Evolutionary conservation across 2,329 filamentous ascomycete genomes (phyloP).

Genomic region (Paecilomyces fulvus): DNA sequence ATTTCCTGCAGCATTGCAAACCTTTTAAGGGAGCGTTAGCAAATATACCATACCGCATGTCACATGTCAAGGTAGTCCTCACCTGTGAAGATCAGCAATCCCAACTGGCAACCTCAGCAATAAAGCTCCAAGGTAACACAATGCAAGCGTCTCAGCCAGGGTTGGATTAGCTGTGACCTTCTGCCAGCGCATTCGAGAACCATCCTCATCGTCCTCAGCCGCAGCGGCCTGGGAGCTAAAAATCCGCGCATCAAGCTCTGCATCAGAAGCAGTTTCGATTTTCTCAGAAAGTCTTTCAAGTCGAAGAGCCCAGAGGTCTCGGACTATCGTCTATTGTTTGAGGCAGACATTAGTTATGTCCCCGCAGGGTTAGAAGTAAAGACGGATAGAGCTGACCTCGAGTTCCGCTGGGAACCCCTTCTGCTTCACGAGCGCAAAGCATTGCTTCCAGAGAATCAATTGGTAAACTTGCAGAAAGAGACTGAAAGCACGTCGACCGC

Average conservation of each 20-base stretch:
- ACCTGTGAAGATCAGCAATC: constrained; percentile 58
- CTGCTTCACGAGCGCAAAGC: constrained; percentile 60
- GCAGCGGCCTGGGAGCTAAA: constrained; percentile 53
- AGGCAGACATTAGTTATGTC: constrained; percentile 7
- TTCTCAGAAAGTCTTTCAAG: constrained; percentile 48
- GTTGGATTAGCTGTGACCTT: constrained; percentile 46
- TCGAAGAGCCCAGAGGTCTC: constrained; percentile 77
- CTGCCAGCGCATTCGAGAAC: constrained; percentile 24
- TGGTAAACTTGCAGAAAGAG: constrained; percentile 81
- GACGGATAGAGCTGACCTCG: constrained; percentile 44
- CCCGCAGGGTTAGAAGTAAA: not conserved
- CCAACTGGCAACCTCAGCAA: constrained; percentile 69
- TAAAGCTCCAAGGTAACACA: constrained; percentile 73
- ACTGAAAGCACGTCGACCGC: constrained; percentile 60
- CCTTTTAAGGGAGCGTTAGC: constrained; percentile 10
- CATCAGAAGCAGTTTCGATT: constrained; percentile 29
- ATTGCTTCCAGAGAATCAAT: constrained; percentile 73
- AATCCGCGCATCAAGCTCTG: constrained; percentile 35
- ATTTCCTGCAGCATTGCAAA: constrained; percentile 60
- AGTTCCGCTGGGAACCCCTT: constrained; percentile 63
- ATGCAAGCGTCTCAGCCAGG: constrained; percentile 63
- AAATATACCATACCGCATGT: not conserved
- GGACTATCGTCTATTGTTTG: constrained; percentile 48
- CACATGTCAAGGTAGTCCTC: constrained; percentile 5
- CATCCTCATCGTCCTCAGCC: constrained; percentile 35